Base-by-base conservation (phyloP, 495 filamentous ascomycete genomes). In the Xeromyces bisporus region DNA sequence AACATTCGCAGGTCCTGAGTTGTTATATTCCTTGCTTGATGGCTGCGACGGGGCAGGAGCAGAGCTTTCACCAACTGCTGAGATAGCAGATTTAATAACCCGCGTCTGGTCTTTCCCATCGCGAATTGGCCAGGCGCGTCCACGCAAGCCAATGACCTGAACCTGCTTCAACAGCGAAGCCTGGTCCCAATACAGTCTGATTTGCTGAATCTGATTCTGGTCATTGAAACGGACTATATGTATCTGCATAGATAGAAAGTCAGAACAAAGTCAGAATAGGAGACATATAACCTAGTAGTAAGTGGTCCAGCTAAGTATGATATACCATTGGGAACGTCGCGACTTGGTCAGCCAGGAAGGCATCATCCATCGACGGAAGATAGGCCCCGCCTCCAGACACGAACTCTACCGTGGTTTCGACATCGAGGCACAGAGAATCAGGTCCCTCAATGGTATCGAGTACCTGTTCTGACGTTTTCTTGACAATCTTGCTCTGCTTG, bases 101-200 rank as follows among this genome's bases (percentile, higher is more conserved):
- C 67, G 75, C 26, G 73, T 64, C 53, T 96, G 89, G 15, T 92
- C 84, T 40, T 71, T 77, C 34, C 77, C 80, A 46, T 93, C 84
- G 36, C 75, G 79, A 52, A 97, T 87, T 12, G 89, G 89, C 89
- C 89, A 97, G 47, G 78, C 82, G 44, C 75, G 78, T 27, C 78
- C 81, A 15, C 80, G 75, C 41, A 72, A 70, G 34, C 89, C 89
- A 55, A 97, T 96, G 18, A 93, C 75, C 41, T 93, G 85, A 31
- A 94, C 71, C 48, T 87, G 77, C 55, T 89, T 96, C 37, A 97
- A 66, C 6, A 96, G 68, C 31, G 82, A 82, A 15, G 73, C 86
- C 55, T 96, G 91, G 49, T 97, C 89, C 89, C 89, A 97, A 51
- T 77, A 79, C 36, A 86, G 71, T 32, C 85, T 77, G 41, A 93